Base-by-base conservation (phyloP, 371 early-diverging fungal species). In the Blakeslea trispora region DNA sequence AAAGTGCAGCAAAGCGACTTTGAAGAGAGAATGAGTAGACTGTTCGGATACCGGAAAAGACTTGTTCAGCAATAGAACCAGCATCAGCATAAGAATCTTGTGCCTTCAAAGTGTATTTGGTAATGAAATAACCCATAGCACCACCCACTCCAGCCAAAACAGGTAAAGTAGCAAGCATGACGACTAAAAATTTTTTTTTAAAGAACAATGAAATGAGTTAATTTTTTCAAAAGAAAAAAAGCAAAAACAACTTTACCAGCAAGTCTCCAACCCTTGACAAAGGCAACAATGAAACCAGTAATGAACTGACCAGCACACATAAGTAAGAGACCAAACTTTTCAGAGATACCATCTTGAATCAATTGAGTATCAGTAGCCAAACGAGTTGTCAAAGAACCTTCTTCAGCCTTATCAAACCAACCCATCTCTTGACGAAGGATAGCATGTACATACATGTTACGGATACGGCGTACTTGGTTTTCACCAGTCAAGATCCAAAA, bases 361-460 rank as follows among this genome's bases (percentile, higher is more conserved):
- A 91, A 58, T 48, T 93, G 79, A 42, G 88, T 84, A 75, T 94
- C 87, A 64, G 85, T 80, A n/a, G 89, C 85, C 17, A 93, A 81
- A 52, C 91, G 83, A 18, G 89, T 87, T 11, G 88, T 89, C 39
- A 87, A 71, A 47, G 88, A 88, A 35, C 88, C 89, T 58, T 72
- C 63, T 70, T 82, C 79, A 45, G 83, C 72, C 39, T 74, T 78
- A 59, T 99, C 99, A 64, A 94, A 96, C 89, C 92, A 99, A 18
- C 84, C 88, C 56, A 94, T 83, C 21, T 98, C 92, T 68, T 97
- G 96, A 31, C 91, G 85, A 37, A 99, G 74, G 40, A 94, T 82
- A 1, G 94, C 76, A 43, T 78, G 81, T 19, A 95, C 85, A 50
- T 90, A 93, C 21, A 45, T 34, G 9, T 50, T 32, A 31, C 79